Base-by-base conservation (phyloP, 495 filamentous ascomycete genomes). In the Hypoxylon lienhwacheense region DNA sequence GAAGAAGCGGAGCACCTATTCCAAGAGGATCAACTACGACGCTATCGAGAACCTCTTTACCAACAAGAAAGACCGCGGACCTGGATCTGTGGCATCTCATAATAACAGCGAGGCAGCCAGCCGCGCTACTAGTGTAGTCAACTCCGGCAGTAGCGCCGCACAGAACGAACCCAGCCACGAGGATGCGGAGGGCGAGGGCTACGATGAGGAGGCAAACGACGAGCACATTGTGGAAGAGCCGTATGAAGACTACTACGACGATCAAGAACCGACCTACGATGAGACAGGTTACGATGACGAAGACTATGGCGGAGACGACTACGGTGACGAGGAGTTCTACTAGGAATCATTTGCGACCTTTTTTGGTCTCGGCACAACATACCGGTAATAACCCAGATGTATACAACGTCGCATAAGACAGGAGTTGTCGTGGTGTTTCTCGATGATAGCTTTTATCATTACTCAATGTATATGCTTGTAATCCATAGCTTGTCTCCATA, bases 11-110 rank as follows among this genome's bases (percentile, higher is more conserved):
- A 83, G 75, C 10, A 59, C 67, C 0, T 89, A 84, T 66, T 88
- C 83, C 59, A 90, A 85, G 65, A 87, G 89, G 60, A 90, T 96
- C 58, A 90, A 95, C 50, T 95, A 95, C 64, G 83, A 83, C 32
- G 77, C 82, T 8, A 78, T 90, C 22, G 78, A 84, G 45, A 73
- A 67, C 12, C 63, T 71, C 22, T 71, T 86, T 15, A 80, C 82
- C 29, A 62, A 55, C 24, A 61, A 66, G 5, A 70, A 63, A 40
- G 50, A 64, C 32, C 42, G 54, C 31, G 73, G 72, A 0, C 74
- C 73, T 1, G 74, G 73, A 12, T 71, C 66, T 11, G 63, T 63
- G 24, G 56, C 44, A 3, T 66, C 64, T 36, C 64, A 54, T 16
- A 55, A 55, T 34, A 52, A 53, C 7, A 66, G 63, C 20, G 63